Base-by-base conservation (phyloP, 2,329 filamentous ascomycete species). In the Ascochyta clinopodiicola region DNA sequence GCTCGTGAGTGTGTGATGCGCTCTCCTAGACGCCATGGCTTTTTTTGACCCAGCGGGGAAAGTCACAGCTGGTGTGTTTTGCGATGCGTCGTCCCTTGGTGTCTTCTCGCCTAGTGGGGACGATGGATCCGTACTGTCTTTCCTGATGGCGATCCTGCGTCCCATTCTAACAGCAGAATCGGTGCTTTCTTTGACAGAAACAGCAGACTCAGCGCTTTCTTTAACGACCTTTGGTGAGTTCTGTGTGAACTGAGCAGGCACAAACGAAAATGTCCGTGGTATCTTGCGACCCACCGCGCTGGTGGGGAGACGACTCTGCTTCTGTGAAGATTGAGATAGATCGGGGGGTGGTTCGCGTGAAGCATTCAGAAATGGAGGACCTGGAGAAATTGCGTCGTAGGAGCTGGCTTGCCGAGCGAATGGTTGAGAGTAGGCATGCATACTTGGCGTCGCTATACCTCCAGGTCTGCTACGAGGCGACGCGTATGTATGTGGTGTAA, bases 251-350 rank as follows among this genome's bases (percentile, higher is more conserved):
- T 17, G 17, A 19, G 17, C n/a, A 9, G 43, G 13, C 2, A 10
- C 7, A 19, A 35, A 7, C 1, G 36, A 34, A 1, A 25, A 22
- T 15, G 53, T 57, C 12, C 44, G 49, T 4, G 49, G 55, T 12
- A 27, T 36, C 46, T 57, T 57, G 4, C 44, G 42, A 8, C 38
- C 44, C 3, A 31, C 31, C 12, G 36, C 31, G 6, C 48, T 44
- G 29, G 49, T 36, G 12, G 49, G 55, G 19, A 57, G 55, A 12
- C 49, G 49, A 34, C 49, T 53, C 17, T 52, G 55, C 19, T 4
- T 34, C 15, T 40, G 49, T 9, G 12, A 27, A 17, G 17, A 10
- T 10, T 15, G 36, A 38, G 15, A 19, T 9, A 5, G 22, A 24
- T 2, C 2, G 5, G n/a, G 8, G 15, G 7, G 6, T 4, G 13